Base-by-base conservation (phyloP, 306 rosid genomes). In the Albizia julibrissin region DNA sequence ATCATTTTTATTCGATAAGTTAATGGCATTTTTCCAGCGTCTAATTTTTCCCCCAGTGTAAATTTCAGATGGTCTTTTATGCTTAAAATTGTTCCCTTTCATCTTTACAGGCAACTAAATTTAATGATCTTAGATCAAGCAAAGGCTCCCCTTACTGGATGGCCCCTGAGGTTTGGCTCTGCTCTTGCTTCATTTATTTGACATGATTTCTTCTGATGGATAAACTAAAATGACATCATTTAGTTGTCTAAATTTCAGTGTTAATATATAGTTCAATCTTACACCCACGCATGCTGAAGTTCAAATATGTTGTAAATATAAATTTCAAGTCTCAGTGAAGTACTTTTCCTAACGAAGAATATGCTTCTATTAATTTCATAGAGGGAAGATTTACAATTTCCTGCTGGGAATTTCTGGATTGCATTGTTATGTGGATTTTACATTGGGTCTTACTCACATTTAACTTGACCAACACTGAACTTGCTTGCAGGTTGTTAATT, bases 131-230 rank as follows among this genome's bases (percentile, higher is more conserved):
- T 72, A 89, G 85, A 82, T 89, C 92, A 83, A 85, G 87, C 80
- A 89, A 89, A 83, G 92, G 92, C 82, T 83, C 89, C 80, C 90
- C 92, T 61, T 87, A 78, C 85, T 89, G 92, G 92, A 89, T 89
- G 92, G 92, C 92, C 42, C 92, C 92, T 39, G 92, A 89, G 92
- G 92, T 89, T 76, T 80, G 84, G 59, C 83, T 75, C 80, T 77
- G 34, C 58, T 72, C 83, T 80, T 70, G 64, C 21, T 54, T 40
- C 19, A 68, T 80, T 61, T 4, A 59, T 66, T 70, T 75, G 49
- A 62, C 34, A 33, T 87, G 22, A 56, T 81, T 74, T 24, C 67
- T 24, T 26, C 19, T 61, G 18, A 61, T 61, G 56, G 73, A 81
- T 46, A 24, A 87, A 80, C 68, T 77, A 22, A 52, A 83, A 66